Evolutionary conservation across 768 basidiomycete species (phyloP).

Genomic region (Leucogyrophana mollusca): DNA sequence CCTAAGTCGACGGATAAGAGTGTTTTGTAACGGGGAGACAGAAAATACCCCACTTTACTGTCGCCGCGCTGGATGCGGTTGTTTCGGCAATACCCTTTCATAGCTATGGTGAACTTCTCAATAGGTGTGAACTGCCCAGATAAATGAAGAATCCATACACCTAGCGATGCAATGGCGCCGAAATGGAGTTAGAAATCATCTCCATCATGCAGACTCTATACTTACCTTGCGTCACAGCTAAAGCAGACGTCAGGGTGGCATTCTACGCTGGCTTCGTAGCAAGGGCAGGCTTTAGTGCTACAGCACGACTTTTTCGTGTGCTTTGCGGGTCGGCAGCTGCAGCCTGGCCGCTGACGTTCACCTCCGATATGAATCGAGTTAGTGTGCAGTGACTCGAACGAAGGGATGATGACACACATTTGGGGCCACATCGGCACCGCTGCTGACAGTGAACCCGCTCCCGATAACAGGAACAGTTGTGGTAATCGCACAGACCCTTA

Average conservation of each 20-base stretch:
- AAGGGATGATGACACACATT: conserved; percentile 31
- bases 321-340: conserved; percentile 34
- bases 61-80: conserved; percentile 23
- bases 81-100: conserved; percentile 23
- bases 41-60: conserved; percentile 16
- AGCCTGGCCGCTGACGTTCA: conserved; percentile 40
- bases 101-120: conserved; percentile 12
- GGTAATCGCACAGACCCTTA: conserved; percentile 42
- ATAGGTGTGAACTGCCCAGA: neutral
- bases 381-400: conserved; percentile 8
- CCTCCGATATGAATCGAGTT: conserved; percentile 32
- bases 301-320: conserved; percentile 17
- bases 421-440: conserved; percentile 45
- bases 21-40: neutral
- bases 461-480: conserved; percentile 40
- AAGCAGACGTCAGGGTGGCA: conserved; percentile 54
- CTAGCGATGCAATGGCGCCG: too few species aligned
- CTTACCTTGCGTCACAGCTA: conserved; percentile 42
- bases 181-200: too few species aligned
- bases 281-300: conserved; percentile 30
- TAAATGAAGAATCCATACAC: too few species aligned
- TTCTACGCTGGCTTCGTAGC: conserved; percentile 36
- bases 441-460: conserved; percentile 42
- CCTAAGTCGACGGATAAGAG: conserved; percentile 22
- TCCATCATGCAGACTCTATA: conserved; percentile 7